Evolutionary conservation across 768 basidiomycete genomes (phyloP).

Genomic region (Kwoniella botswanensis): DNA sequence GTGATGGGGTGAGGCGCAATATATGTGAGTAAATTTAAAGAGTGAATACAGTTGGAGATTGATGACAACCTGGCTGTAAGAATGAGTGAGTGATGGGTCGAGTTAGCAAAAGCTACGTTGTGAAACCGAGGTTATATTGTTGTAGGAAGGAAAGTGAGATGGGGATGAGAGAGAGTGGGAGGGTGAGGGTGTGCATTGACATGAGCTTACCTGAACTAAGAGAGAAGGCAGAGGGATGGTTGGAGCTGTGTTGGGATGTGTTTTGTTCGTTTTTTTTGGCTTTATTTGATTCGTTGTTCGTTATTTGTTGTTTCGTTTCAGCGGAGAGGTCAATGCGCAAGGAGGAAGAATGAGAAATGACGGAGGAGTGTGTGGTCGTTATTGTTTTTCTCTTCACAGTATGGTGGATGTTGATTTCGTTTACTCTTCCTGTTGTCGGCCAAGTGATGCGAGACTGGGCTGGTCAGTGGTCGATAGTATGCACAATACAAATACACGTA

Average conservation of each 20-base stretch:
- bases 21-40: neutral
- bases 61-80: neutral
- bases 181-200: no score
- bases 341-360: neutral
- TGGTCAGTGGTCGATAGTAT: neutral
- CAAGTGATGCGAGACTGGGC: neutral
- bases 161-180: neutral
- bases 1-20: neutral
- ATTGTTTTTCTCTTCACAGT: neutral
- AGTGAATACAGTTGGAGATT: slow-evolving; percentile 11
- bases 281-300: neutral
- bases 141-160: neutral
- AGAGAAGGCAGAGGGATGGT: no score
- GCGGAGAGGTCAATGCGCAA: neutral
- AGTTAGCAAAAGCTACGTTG: neutral
- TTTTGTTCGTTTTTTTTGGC: neutral
- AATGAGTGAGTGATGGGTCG: neutral
- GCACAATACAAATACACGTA: no score
- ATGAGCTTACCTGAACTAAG: slow-evolving; percentile 11
- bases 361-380: neutral
- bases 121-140: neutral
- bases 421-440: no score
- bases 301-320: neutral
- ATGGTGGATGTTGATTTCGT: neutral
- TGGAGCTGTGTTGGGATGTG: neutral